Conservation (phyloP, 805 yeast species). For the Candida orba region DNA sequence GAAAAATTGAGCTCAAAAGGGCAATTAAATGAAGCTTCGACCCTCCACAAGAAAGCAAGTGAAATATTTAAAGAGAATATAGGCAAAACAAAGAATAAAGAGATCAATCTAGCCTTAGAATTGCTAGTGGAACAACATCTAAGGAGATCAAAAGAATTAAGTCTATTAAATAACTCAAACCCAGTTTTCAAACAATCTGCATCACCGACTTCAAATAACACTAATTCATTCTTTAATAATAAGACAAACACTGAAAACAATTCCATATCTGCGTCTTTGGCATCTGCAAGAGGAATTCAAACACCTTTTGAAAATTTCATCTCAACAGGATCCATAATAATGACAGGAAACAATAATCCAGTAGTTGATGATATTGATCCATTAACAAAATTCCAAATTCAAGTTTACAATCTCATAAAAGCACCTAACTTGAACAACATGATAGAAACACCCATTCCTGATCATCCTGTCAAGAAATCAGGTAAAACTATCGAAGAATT, state of each 20-base stretch:
- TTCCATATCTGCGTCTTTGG: slow-evolving; percentile 7
- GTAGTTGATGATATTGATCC: slow-evolving; percentile 15
- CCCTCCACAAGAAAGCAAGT: slow-evolving; percentile 32
- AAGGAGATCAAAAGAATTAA: slow-evolving; percentile 26
- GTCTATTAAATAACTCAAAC: slow-evolving; percentile 5
- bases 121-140: slow-evolving; percentile 25
- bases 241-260: background rate
- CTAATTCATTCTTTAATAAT: slow-evolving; percentile 2
- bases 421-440: slow-evolving; percentile 11
- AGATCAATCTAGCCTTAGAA: slow-evolving; percentile 24
- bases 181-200: background rate
- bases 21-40: slow-evolving; percentile 35
- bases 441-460: background rate
- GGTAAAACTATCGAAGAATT: slow-evolving; percentile 24
- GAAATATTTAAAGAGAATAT: slow-evolving; percentile 25
- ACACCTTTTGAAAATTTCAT: slow-evolving; percentile 1
- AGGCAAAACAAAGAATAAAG: slow-evolving; percentile 18
- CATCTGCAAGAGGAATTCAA: slow-evolving; percentile 10
- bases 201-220: background rate
- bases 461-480: slow-evolving; percentile 3
- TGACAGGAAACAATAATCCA: slow-evolving; percentile 1
- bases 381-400: slow-evolving; percentile 16
- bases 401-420: slow-evolving; percentile 16
- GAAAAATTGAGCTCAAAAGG: slow-evolving; percentile 39
- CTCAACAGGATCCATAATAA: slow-evolving; percentile 1